These are phyloP conservation scores for Edaphochlamys debaryana DNA, from an alignment of 139 green algal genomes.

Conservation along the genomic window DNA sequence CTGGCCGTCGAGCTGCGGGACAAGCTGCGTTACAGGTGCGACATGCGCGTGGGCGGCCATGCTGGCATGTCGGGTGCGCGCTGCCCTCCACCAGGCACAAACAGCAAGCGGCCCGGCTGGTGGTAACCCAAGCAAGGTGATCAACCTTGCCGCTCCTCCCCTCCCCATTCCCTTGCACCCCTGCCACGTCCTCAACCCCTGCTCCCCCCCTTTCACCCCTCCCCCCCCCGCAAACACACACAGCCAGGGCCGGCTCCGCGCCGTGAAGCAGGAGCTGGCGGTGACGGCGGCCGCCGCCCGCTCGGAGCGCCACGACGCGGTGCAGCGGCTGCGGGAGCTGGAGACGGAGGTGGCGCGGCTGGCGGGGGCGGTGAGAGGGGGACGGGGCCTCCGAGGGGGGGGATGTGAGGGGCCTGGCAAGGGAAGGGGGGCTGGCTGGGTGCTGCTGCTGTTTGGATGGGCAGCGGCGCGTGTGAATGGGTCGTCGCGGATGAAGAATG, in stretches of 20 bases:
- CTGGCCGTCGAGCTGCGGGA: constrained; percentile 32
- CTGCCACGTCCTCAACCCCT: no score
- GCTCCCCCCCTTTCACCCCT: no score
- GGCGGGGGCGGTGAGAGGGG: constrained; percentile 14
- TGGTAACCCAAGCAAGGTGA: no score
- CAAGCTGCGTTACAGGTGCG: constrained; percentile 28
- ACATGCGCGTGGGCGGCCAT: background rate
- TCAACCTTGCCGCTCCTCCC: no score
- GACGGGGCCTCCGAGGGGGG: no score
- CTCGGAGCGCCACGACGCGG: constrained; percentile 25
- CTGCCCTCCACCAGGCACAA: no score
- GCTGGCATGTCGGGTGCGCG: background rate
- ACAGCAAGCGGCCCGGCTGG: no score
- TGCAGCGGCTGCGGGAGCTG: constrained; percentile 33
- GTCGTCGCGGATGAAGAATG: no score
- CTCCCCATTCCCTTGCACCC: no score
- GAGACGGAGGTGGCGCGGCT: constrained; percentile 38
- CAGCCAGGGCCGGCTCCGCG: constrained; percentile 26
- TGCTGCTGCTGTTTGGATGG: background rate
- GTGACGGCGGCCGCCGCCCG: background rate
- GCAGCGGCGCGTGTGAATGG: no score
- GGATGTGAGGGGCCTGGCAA: background rate
- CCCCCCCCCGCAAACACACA: no score
- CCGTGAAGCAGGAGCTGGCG: constrained; percentile 33
- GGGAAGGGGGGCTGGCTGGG: background rate